phyloP scores from a whole-genome alignment of 2,329 filamentous ascomycete genomes.

The Trichoderma sp. region DNA sequence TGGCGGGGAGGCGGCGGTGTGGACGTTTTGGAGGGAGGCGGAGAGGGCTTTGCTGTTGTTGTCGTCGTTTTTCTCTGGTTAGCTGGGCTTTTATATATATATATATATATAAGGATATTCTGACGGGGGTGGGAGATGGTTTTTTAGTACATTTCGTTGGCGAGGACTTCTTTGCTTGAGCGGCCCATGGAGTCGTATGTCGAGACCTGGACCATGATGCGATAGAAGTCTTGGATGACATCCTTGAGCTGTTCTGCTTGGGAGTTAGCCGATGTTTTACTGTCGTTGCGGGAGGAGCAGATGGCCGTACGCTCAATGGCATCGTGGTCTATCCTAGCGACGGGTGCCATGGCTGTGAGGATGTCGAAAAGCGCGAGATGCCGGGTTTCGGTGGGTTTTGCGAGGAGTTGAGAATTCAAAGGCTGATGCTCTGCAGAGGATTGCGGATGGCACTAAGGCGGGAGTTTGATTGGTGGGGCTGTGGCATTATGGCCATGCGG shows the following conservation, averaged over 20 bases:
- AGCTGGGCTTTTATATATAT: neutral
- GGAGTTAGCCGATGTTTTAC: neutral
- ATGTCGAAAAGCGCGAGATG: neutral
- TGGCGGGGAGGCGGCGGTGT: slow-evolving; percentile 40
- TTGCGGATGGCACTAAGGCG: neutral
- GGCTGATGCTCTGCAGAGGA: neutral
- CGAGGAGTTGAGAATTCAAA: neutral
- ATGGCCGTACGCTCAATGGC: slow-evolving; percentile 38
- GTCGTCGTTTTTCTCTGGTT: neutral
- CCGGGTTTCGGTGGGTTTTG: neutral
- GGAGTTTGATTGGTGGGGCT: neutral
- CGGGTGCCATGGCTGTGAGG: slow-evolving; percentile 39
- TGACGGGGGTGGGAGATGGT: neutral
- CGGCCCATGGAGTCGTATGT: slow-evolving; percentile 55
- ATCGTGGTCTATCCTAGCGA: slow-evolving; percentile 38
- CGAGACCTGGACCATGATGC: slow-evolving; percentile 60
- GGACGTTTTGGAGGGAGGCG: slow-evolving; percentile 37
- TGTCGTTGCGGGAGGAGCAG: neutral
- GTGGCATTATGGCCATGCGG: too few species aligned
- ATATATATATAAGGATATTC: neutral
- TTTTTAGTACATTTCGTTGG: slow-evolving; percentile 45
- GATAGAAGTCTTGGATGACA: slow-evolving; percentile 61
- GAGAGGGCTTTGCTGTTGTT: slow-evolving; percentile 40
- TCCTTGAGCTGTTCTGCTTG: slow-evolving; percentile 55
- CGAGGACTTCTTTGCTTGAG: slow-evolving; percentile 54